Evolutionary conservation across 2,329 filamentous ascomycete genomes (phyloP), one percentile per base, ranked within the genome.

Genomic region (Fusarium palustre): DNA sequence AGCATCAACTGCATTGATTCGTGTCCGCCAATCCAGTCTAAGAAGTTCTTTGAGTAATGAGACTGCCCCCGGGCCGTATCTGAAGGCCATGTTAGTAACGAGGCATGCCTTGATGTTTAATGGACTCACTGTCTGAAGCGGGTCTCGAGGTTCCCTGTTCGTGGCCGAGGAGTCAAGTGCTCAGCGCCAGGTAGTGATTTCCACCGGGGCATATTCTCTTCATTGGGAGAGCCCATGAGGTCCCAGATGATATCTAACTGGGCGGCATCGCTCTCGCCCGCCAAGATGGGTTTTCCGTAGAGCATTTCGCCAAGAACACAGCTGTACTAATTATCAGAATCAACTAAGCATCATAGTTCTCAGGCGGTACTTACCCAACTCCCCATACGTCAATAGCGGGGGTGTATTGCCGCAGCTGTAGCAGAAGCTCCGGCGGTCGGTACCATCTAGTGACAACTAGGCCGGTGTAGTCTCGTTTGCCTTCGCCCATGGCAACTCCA

Each of bases 291-390:
- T 78, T 95, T 97, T 38, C 93, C 91, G 73, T 93, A 89, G 69
- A 97, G 91, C 95, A 99, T 99, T 78, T 99, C 96, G 53, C 94
- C 96, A 80, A 99, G 97, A 4, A 99, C 94, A 77, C 96, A 99
- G n/a, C 92, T 94, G 59, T 28, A n/a, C 31, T 7, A 16, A n/a
- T 31, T 33, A 53, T 79, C 55, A 78, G 76, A 43, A 34, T 15
- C 22, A n/a, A 22, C 2, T 15, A 55, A 36, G 10, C 7, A 22
- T 28, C 7, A 9, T 5, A 54, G 36, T n/a, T 66, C 10, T 9
- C 48, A 10, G 22, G 25, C 50, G 12, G 54, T 53, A 78, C 89
- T 83, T 84, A 94, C 92, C 95, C 96, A 72, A 97, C 95, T 73
- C 96, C 96, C 96, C 96, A 99, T 81, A 99, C 89, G 79, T 99